A percentile compares a stretch with the other conserved stretches of the same genome.
Conservation (phyloP, 2,329 filamentous ascomycete genomes). For the Chrysoporthe puriensis region DNA sequence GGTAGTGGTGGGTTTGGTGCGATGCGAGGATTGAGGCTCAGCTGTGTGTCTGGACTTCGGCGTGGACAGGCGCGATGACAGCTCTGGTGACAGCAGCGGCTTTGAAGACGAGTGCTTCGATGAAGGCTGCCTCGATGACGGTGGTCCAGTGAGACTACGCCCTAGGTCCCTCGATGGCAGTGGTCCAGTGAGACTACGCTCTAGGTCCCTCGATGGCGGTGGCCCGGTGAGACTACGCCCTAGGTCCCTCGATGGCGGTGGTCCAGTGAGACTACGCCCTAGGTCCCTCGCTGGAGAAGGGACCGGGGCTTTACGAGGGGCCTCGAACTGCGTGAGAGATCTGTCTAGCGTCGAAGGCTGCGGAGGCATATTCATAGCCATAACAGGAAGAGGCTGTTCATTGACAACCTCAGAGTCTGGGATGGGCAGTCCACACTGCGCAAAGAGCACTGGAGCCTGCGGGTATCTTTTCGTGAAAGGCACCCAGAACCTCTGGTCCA, state of each 20-base stretch:
- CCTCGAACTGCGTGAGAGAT: background rate
- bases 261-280: conserved; percentile 11
- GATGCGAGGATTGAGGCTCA: background rate
- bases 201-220: background rate
- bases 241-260: background rate
- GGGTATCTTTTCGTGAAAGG: conserved; percentile 32
- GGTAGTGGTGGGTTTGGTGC: background rate
- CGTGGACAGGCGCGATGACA: background rate
- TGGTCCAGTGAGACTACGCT: conserved; percentile 9
- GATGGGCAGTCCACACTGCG: conserved; percentile 36
- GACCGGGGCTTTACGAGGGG: background rate
- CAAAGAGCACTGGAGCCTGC: conserved; percentile 36
- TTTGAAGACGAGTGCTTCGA: background rate
- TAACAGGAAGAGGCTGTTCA: background rate
- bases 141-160: conserved; percentile 9
- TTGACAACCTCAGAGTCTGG: background rate
- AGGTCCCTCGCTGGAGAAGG: background rate
- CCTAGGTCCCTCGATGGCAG: background rate
- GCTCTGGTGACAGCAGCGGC: background rate
- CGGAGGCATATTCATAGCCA: background rate
- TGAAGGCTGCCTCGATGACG: too few species aligned
- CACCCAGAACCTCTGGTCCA: conserved; percentile 32
- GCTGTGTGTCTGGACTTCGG: background rate
- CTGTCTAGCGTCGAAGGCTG: background rate
- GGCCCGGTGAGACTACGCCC: conserved; percentile 12